Conservation (phyloP, 2,329 filamentous ascomycete genomes). For the Clonostachys rosea region DNA sequence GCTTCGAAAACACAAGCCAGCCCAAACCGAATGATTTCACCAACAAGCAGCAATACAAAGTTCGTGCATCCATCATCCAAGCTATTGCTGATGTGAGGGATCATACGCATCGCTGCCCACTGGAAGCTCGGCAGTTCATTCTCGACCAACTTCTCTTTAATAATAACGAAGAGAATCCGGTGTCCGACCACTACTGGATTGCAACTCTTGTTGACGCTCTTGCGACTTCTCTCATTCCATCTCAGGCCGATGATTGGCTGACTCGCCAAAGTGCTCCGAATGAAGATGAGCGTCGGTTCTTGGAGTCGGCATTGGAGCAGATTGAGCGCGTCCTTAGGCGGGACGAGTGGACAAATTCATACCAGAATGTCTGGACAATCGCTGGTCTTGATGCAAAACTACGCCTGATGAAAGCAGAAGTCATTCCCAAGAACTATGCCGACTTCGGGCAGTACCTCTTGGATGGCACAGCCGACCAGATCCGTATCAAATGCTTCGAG, state of each 20-base stretch:
- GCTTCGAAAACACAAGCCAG: constrained; percentile 71
- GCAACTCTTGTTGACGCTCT: constrained; percentile 67
- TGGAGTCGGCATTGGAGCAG: constrained; percentile 51
- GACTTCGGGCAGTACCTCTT: constrained; percentile 62
- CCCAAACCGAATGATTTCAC: constrained; percentile 88
- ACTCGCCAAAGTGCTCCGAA: constrained; percentile 36
- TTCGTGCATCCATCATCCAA: constrained; percentile 78
- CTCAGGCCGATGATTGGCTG: constrained; percentile 37
- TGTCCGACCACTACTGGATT: constrained; percentile 87
- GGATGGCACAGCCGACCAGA: constrained; percentile 57
- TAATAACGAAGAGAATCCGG: constrained; percentile 86
- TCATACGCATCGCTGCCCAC: constrained; percentile 68
- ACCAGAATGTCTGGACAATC: constrained; percentile 63
- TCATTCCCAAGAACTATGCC: constrained; percentile 47
- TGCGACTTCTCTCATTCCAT: constrained; percentile 52
- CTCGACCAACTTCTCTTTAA: constrained; percentile 89
- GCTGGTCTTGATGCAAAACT: constrained; percentile 58
- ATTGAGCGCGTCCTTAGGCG: constrained; percentile 63
- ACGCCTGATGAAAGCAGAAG: constrained; percentile 58
- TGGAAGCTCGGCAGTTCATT: constrained; percentile 76
- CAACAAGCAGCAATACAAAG: constrained; percentile 77
- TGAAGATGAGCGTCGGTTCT: constrained; percentile 42
- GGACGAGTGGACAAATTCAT: constrained; percentile 65
- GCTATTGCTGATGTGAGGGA: constrained; percentile 78
- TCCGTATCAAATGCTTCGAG: constrained; percentile 63